Percentiles rank a stretch among this genome's conserved stretches.
phyloP scores from a whole-genome alignment of 2,329 filamentous ascomycete species.

The Teratosphaeria viscida region DNA sequence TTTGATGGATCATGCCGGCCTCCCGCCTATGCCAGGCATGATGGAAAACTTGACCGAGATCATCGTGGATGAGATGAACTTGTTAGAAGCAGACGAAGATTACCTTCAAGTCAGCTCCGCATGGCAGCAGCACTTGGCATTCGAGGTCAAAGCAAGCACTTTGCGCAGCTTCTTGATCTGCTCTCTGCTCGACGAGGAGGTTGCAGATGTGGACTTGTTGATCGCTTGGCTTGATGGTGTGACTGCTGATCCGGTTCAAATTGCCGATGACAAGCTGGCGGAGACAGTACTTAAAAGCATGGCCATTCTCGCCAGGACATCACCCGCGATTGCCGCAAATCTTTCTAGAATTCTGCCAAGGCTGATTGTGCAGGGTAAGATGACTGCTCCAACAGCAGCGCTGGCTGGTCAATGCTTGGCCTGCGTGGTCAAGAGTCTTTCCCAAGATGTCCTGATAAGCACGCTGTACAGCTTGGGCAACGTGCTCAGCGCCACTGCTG shows the following conservation, averaged over 20 bases:
- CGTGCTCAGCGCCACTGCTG: constrained; percentile 65
- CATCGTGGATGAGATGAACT: constrained; percentile 70
- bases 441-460: constrained; percentile 87
- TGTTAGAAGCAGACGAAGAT: constrained; percentile 80
- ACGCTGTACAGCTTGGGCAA: constrained; percentile 96
- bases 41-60: constrained; percentile 56
- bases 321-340: constrained; percentile 59
- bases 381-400: constrained; percentile 56
- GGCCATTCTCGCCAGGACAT: constrained; percentile 68
- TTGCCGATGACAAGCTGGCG: constrained; percentile 68
- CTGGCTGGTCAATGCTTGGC: constrained; percentile 80
- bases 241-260: constrained; percentile 67
- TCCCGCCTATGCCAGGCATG: constrained; percentile 38
- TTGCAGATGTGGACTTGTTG: constrained; percentile 67
- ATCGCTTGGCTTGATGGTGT: constrained; percentile 79
- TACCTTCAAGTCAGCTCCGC: constrained; percentile 77
- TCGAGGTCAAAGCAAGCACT: constrained; percentile 72
- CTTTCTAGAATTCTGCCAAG: constrained; percentile 72
- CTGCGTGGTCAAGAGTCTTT: constrained; percentile 67
- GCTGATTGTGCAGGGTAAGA: constrained; percentile 76
- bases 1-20: constrained; percentile 5
- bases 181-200: constrained; percentile 67
- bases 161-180: constrained; percentile 81
- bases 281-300: constrained; percentile 70
- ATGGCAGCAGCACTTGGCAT: constrained; percentile 78